Percentiles rank a stretch among this genome's conserved stretches.
Conservation (phyloP, 805 yeast genomes). For the Dipodascopsis tothii region DNA sequence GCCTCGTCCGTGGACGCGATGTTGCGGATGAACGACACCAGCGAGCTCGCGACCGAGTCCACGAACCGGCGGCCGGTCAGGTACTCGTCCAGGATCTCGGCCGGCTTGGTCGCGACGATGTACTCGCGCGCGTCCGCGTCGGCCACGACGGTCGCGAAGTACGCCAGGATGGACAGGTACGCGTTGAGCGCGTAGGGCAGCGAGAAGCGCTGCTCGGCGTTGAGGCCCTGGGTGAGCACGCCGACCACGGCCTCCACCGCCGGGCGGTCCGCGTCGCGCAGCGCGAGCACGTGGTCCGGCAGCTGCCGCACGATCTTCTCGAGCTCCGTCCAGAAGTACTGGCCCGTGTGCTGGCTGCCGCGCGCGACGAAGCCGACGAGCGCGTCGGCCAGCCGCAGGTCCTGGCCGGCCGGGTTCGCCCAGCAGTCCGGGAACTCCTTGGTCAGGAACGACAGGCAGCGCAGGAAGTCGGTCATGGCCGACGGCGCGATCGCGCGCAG, state of each 20-base stretch:
- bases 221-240: conserved; percentile 8
- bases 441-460: conserved; percentile 4
- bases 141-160: conserved; percentile 4
- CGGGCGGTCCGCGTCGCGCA: not conserved
- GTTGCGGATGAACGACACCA: conserved; percentile 7
- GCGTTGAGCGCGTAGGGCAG: conserved; percentile 14
- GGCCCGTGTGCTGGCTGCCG: conserved; percentile 17
- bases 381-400: not conserved
- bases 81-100: not conserved
- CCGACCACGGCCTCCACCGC: conserved; percentile 2
- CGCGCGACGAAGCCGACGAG: conserved; percentile 6
- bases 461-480: conserved; percentile 13
- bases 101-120: not conserved
- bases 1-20: conserved; percentile 6
- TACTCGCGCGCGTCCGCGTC: not conserved
- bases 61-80: not conserved
- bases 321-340: conserved; percentile 10
- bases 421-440: not conserved
- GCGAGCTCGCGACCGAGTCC: not conserved
- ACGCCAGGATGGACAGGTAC: conserved; percentile 14
- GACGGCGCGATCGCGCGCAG: conserved; percentile 5
- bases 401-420: not conserved
- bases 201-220: conserved; percentile 7
- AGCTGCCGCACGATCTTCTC: conserved; percentile 13
- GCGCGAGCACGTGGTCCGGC: conserved; percentile 3